Evolutionary conservation across 768 basidiomycete genomes (phyloP).

Genomic region (Termitomyces sp.): DNA sequence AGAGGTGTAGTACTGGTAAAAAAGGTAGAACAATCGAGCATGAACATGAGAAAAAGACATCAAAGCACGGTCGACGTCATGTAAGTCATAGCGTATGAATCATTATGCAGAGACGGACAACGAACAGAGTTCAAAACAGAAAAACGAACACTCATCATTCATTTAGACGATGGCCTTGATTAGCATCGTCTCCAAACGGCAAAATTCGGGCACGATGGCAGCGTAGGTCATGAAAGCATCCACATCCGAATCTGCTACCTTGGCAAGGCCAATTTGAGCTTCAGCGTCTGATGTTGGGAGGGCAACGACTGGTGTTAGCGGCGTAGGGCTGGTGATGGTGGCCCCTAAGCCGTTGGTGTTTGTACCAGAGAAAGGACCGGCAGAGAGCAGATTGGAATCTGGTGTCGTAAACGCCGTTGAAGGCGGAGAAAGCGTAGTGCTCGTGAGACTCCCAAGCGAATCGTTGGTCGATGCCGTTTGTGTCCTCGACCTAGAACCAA

Average conservation of each 20-base stretch:
- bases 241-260: constrained; percentile 79
- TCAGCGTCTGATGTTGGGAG: constrained; percentile 71
- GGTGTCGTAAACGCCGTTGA: constrained; percentile 63
- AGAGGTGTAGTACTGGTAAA: neutral
- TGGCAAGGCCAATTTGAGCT: constrained; percentile 71
- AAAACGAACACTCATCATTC: neutral
- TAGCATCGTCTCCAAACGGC: constrained; percentile 74
- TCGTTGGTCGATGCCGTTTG: constrained; percentile 45
- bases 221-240: constrained; percentile 87
- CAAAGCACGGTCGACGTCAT: constrained; percentile 12
- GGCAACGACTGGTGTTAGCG: constrained; percentile 68
- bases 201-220: constrained; percentile 81
- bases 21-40: constrained; percentile 3
- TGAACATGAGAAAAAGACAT: constrained; percentile 6
- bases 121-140: neutral
- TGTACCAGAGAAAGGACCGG: constrained; percentile 24
- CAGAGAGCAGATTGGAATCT: constrained; percentile 39
- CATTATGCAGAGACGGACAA: constrained; percentile 4
- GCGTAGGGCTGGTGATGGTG: constrained; percentile 48
- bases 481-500: constrained; percentile 49
- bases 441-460: constrained; percentile 28
- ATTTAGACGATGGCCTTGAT: constrained; percentile 55
- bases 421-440: constrained; percentile 17
- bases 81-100: constrained; percentile 4
- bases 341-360: constrained; percentile 31